A percentile compares a stretch with the other conserved stretches of the same genome.
Conservation (phyloP, 768 basidiomycete species). For the Tricholoma terreum region DNA sequence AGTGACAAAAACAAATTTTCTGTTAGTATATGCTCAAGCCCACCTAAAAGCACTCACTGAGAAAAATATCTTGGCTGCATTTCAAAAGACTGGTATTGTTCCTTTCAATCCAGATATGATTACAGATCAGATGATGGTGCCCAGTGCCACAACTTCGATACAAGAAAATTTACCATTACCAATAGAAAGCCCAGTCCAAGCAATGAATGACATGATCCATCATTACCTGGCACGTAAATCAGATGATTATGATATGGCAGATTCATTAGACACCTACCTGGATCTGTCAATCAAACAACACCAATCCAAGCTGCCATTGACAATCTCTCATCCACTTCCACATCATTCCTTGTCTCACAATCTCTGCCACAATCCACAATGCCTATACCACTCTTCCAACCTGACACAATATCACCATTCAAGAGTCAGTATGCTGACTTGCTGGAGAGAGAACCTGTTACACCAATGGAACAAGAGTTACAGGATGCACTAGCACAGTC, state of each 20-base stretch:
- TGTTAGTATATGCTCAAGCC: not conserved
- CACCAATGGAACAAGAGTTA: too few relatives aligned
- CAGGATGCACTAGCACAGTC: too few relatives aligned
- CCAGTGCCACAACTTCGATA: slow-evolving; percentile 17
- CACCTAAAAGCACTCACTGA: slow-evolving; percentile 19
- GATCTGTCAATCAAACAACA: too few relatives aligned
- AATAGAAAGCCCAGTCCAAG: slow-evolving; percentile 16
- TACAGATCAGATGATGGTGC: slow-evolving; percentile 26
- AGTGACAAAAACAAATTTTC: slow-evolving; percentile 2
- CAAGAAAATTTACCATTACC: slow-evolving; percentile 17
- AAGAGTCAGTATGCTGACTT: too few relatives aligned
- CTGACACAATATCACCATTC: too few relatives aligned
- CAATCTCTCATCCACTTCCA: too few relatives aligned
- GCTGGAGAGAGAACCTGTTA: too few relatives aligned
- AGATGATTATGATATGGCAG: not conserved
- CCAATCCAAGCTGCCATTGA: too few relatives aligned
- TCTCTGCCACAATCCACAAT: too few relatives aligned
- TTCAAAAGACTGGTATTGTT: slow-evolving; percentile 30
- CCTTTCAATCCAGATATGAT: slow-evolving; percentile 29
- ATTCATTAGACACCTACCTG: not conserved
- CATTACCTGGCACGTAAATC: not conserved
- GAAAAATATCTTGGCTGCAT: slow-evolving; percentile 25
- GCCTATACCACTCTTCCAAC: too few relatives aligned
- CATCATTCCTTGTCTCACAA: too few relatives aligned
- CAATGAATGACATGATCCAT: slow-evolving; percentile 9